phyloP scores from a whole-genome alignment of 768 basidiomycete species.

The Nidularia sp. region DNA sequence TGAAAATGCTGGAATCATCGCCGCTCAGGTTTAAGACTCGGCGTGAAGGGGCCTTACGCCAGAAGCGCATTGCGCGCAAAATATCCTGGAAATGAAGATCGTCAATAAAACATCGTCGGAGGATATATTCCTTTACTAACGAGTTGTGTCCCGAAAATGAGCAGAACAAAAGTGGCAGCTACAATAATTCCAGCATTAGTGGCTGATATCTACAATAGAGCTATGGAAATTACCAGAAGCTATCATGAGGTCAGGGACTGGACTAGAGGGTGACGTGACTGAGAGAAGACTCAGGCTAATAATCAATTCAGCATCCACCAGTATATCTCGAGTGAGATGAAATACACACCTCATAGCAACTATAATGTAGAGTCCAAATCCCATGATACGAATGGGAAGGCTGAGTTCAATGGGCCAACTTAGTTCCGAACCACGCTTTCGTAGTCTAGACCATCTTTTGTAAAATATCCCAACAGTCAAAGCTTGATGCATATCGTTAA shows the following conservation, averaged over 20 bases:
- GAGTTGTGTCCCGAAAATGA: constrained; percentile 44
- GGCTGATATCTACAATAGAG: neutral
- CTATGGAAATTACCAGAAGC: constrained; percentile 27
- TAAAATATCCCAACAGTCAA: constrained; percentile 37
- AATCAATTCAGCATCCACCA: neutral
- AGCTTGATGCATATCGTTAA: constrained; percentile 19
- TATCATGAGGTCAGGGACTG: constrained; percentile 43
- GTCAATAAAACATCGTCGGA: neutral
- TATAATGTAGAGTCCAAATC: constrained; percentile 38
- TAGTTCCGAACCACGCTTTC: constrained; percentile 14
- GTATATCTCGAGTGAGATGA: neutral
- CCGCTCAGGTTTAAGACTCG: neutral
- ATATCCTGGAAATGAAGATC: constrained; percentile 24
- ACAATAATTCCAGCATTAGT: neutral
- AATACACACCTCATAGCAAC: constrained; percentile 33
- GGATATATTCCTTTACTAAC: too few relatives aligned
- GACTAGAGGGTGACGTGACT: constrained; percentile 36
- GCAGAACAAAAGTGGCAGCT: constrained; percentile 39
- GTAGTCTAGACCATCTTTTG: constrained; percentile 21
- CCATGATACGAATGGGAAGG: constrained; percentile 39
- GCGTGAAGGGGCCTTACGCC: constrained; percentile 13
- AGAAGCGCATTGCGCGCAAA: constrained; percentile 27
- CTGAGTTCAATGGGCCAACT: constrained; percentile 32
- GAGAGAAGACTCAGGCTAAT: constrained; percentile 41
- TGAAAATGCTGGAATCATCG: too few relatives aligned